phyloP scores from a whole-genome alignment of 2,329 filamentous ascomycete genomes.

The Ophiostoma ulmi region DNA sequence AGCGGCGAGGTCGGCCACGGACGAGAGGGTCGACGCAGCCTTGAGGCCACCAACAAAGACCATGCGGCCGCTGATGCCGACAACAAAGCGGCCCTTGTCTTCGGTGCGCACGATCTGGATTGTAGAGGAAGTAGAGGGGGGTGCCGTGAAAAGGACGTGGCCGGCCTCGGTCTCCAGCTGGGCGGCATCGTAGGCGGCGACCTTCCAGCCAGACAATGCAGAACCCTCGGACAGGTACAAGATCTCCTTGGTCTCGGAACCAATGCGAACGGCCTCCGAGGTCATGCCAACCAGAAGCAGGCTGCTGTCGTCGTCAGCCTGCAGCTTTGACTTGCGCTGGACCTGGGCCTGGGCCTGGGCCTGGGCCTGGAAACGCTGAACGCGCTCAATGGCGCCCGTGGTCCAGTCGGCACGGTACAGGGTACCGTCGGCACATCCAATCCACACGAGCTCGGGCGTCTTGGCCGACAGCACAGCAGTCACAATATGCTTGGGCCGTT shows the following conservation, averaged over 20 bases:
- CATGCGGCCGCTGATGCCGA: conserved; percentile 48
- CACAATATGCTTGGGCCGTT: conserved; percentile 35
- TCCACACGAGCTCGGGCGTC: conserved; percentile 50
- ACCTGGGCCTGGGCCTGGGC: too few relatives aligned
- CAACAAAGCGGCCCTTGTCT: conserved; percentile 53
- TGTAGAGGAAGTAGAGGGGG: not conserved
- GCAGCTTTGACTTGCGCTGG: conserved; percentile 22
- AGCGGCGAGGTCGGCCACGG: conserved; percentile 40
- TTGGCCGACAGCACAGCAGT: conserved; percentile 40
- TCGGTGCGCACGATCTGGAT: conserved; percentile 42
- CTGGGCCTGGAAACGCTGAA: conserved; percentile 34
- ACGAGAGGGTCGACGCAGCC: conserved; percentile 35
- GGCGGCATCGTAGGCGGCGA: conserved; percentile 42
- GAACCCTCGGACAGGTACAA: conserved; percentile 47
- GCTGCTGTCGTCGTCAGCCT: conserved; percentile 25
- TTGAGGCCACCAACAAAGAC: conserved; percentile 55
- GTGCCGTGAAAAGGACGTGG: conserved; percentile 24
- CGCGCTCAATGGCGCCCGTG: conserved; percentile 39
- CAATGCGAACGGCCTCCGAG: conserved; percentile 39
- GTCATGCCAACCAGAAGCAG: conserved; percentile 42
- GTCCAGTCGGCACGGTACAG: conserved; percentile 58
- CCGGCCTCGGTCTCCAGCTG: conserved; percentile 21
- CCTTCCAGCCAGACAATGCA: conserved; percentile 37
- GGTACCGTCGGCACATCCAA: conserved; percentile 53
- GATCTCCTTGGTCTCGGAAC: conserved; percentile 39